Evolutionary conservation across 139 green algal genomes (phyloP).

Genomic region (Prasinococcaceae sp.): DNA sequence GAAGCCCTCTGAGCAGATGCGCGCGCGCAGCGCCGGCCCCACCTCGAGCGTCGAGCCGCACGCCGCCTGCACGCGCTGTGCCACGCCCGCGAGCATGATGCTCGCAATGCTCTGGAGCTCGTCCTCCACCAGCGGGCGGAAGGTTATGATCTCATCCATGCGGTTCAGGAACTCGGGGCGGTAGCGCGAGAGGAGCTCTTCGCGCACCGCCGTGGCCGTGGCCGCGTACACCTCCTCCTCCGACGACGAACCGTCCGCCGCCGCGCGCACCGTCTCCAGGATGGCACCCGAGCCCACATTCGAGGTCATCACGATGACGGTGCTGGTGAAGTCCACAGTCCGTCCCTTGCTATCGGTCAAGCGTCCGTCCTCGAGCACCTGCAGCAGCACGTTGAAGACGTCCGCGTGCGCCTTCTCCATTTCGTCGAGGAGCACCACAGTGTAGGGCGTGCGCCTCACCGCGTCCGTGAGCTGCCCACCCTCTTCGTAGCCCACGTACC

Average conservation of each 20-base stretch:
- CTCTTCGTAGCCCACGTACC: slow-evolving; percentile 53
- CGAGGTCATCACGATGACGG: slow-evolving; percentile 81
- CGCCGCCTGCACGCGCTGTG: slow-evolving; percentile 12
- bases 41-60: neutral
- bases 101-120: slow-evolving; percentile 46
- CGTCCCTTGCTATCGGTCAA: slow-evolving; percentile 37
- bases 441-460: slow-evolving; percentile 43
- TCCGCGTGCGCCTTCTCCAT: slow-evolving; percentile 52
- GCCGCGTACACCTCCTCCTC: neutral
- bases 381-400: slow-evolving; percentile 32
- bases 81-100: slow-evolving; percentile 47
- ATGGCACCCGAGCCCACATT: slow-evolving; percentile 43
- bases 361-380: slow-evolving; percentile 30
- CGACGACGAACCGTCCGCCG: slow-evolving; percentile 10
- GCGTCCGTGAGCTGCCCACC: slow-evolving; percentile 40
- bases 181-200: slow-evolving; percentile 25
- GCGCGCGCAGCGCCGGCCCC: slow-evolving; percentile 28
- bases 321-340: slow-evolving; percentile 81
- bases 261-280: neutral
- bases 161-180: slow-evolving; percentile 67
- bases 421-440: slow-evolving; percentile 53
- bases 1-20: slow-evolving; percentile 49
- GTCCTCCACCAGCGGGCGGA: slow-evolving; percentile 42
- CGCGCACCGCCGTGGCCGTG: neutral
- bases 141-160: slow-evolving; percentile 70